Base-by-base conservation (phyloP, 2,329 filamentous ascomycete species). In the Cladosporium sp. region DNA sequence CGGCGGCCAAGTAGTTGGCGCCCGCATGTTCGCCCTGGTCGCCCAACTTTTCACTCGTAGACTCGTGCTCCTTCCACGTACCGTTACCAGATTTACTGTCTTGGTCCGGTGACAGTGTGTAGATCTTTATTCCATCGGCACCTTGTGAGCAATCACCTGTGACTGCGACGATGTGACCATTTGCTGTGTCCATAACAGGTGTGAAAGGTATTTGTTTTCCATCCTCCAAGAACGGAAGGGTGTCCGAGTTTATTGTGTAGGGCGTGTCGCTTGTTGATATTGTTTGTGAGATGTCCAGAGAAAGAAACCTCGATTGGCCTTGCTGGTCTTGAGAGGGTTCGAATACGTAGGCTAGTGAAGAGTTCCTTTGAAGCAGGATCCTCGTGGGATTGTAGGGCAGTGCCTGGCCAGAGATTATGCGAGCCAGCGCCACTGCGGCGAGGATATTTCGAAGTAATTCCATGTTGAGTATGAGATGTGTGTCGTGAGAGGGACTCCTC, bases 301-400 rank as follows among this genome's bases (percentile, higher is more conserved):
- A 84, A 49, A 88, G 81, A 32, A 95, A 83, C 61, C 88, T 75
- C 51, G 82, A 80, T 62, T 82, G 78, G 14, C 77, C 76, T 73
- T 76, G 82, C 72, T 75, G 81, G 58, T 73, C 65, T 44, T 82
- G 78, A 36, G 79, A 80, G 14, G 90, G 85, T 38, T 84, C 81
- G 72, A 97, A 88, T 69, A 94, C 83, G 77, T 95, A 96, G 67
- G 88, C 88, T 36, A 86, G 75, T 21, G 86, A 82, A 68, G 78
- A 76, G 63, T 80, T 80, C 26, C 80, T 77, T 68, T 85, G 66
- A 55, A 88, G 83, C 66, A 94, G 85, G 62, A 96, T 84, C 34
- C 86, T 87, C 0, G 92, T 92, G 2, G 92, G 90, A 65, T 89
- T 88, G 80, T 96, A 96, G 30, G 92, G 92, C 62, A 92, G 84